These are phyloP conservation scores for Heliamphora exappendiculata DNA, from an alignment of 148 eudicot genomes.

Conservation along the genomic window DNA sequence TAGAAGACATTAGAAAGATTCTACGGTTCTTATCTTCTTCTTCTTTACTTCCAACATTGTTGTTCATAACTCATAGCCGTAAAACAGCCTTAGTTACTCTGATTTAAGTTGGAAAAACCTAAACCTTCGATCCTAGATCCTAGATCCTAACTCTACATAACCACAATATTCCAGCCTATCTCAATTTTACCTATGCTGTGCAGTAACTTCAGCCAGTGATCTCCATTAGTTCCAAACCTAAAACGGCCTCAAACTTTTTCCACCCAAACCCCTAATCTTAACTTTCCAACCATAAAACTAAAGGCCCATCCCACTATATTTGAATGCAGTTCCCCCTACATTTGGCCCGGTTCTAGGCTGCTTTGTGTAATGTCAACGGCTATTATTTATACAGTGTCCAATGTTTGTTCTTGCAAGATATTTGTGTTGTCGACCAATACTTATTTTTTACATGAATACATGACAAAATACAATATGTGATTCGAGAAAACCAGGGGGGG, in stretches of 20 bases:
- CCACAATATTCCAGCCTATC: background rate
- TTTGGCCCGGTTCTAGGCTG: background rate
- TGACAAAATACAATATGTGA: background rate
- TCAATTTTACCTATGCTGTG: background rate
- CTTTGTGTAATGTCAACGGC: background rate
- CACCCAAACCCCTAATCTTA: background rate
- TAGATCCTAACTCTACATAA: background rate
- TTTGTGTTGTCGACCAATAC: background rate
- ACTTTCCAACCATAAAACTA: background rate
- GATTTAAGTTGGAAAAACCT: background rate
- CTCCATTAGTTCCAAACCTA: background rate
- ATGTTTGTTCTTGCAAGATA: background rate
- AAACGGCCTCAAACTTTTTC: background rate
- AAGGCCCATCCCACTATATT: background rate
- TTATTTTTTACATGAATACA: background rate
- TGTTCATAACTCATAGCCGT: background rate
- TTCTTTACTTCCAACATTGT: no score
- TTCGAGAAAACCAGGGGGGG: background rate
- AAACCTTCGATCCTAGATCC: background rate
- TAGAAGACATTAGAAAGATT: no score
- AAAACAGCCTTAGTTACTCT: background rate
- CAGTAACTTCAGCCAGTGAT: background rate
- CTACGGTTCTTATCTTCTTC: no score
- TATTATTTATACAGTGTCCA: background rate
- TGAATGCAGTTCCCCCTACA: background rate